phyloP scores from a whole-genome alignment of 306 rosid genomes.

The Mimosa bimucronata region DNA sequence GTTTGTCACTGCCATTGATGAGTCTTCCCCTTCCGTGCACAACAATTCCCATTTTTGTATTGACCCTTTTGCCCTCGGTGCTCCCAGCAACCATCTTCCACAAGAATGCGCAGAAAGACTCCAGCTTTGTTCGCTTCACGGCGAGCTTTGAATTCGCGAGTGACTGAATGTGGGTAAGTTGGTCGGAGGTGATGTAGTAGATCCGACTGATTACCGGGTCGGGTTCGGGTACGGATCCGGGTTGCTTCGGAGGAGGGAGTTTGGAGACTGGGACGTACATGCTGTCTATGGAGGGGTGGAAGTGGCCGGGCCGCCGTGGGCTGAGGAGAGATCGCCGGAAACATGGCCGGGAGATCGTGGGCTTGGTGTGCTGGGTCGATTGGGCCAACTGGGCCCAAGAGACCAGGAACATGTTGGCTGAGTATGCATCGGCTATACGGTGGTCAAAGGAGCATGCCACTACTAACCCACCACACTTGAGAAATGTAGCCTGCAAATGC shows the following conservation, averaged over 20 bases:
- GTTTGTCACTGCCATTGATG: constrained; percentile 12
- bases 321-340: constrained; percentile 38
- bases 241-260: constrained; percentile 37
- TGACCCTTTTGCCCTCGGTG: background rate
- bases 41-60: constrained; percentile 67
- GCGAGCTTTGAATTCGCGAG: constrained; percentile 34
- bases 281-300: constrained; percentile 43
- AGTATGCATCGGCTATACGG: constrained; percentile 72
- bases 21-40: constrained; percentile 70
- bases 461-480: constrained; percentile 71
- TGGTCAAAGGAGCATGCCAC: constrained; percentile 78
- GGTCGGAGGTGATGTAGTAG: constrained; percentile 44
- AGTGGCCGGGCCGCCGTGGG: constrained; percentile 43
- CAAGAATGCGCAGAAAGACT: constrained; percentile 64
- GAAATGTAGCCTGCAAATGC: constrained; percentile 56
- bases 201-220: constrained; percentile 54
- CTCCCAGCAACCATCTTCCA: constrained; percentile 64
- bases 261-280: constrained; percentile 55
- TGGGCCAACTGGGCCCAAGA: constrained; percentile 63
- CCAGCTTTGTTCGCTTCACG: constrained; percentile 46
- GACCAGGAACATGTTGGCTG: constrained; percentile 71
- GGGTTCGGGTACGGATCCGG: background rate
- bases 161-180: constrained; percentile 50
- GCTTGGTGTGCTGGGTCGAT: constrained; percentile 30
- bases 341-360: constrained; percentile 40